Evolutionary conservation across 2,329 filamentous ascomycete species (phyloP).

Genomic region (Dactylellina cionopaga): DNA sequence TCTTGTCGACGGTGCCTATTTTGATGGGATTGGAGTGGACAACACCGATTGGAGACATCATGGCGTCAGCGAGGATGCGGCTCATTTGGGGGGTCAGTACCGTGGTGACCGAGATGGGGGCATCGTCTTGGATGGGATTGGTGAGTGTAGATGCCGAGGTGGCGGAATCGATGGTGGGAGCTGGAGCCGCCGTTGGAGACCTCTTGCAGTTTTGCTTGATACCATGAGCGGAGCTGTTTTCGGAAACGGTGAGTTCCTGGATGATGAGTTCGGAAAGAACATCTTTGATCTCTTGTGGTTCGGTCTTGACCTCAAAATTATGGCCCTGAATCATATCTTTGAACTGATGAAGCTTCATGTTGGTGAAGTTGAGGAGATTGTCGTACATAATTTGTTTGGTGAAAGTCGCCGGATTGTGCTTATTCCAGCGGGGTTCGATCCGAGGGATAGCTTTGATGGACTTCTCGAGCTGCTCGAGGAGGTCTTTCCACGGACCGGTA

Average conservation of each 20-base stretch:
- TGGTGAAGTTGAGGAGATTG: slow-evolving; percentile 12
- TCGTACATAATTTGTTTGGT: background rate
- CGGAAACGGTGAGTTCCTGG: too few relatives aligned
- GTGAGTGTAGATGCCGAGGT: background rate
- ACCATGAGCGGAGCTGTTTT: too few relatives aligned
- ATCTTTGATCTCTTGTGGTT: too few relatives aligned
- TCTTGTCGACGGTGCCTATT: too few relatives aligned
- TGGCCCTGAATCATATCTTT: slow-evolving; percentile 20
- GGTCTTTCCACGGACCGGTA: background rate
- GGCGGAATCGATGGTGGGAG: too few relatives aligned
- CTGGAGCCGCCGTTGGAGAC: too few relatives aligned
- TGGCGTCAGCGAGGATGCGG: background rate
- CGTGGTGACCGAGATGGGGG: background rate
- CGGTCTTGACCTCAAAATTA: slow-evolving; percentile 3
- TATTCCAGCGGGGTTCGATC: background rate
- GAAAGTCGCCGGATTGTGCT: background rate
- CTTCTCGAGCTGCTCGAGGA: slow-evolving; percentile 3
- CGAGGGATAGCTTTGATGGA: background rate
- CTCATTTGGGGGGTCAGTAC: background rate
- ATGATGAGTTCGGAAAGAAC: too few relatives aligned
- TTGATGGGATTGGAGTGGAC: background rate
- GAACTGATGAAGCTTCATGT: slow-evolving; percentile 34
- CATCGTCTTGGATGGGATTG: background rate
- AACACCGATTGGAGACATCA: background rate
- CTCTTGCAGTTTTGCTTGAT: too few relatives aligned